Conservation (phyloP, 306 rosid species). For the Rosa lucieae region DNA sequence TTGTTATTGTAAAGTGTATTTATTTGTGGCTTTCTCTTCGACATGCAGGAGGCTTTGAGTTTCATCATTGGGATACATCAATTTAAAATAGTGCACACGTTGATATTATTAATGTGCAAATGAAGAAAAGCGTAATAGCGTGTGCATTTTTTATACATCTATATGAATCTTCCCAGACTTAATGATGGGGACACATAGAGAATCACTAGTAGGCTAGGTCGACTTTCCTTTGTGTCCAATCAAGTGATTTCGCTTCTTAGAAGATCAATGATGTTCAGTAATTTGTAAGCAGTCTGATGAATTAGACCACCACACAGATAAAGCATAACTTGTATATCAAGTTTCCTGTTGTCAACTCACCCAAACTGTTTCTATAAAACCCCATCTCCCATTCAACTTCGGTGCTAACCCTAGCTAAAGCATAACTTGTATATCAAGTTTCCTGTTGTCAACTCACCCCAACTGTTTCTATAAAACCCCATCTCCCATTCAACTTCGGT, state of each 20-base stretch:
- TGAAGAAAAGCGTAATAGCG: neutral
- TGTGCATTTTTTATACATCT: neutral
- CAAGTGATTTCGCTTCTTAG: conserved; percentile 29
- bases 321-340: conserved; percentile 28
- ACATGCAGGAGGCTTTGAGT: neutral
- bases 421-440: conserved; percentile 23
- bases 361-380: conserved; percentile 8
- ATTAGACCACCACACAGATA: conserved; percentile 24
- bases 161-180: neutral
- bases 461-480: conserved; percentile 15
- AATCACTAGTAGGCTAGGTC: neutral
- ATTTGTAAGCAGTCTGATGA: conserved; percentile 26
- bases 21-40: neutral
- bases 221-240: conserved; percentile 36
- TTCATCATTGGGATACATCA: neutral
- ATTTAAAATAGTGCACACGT: neutral
- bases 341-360: conserved; percentile 24
- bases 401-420: conserved; percentile 19
- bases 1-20: neutral
- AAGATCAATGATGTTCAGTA: conserved; percentile 17
- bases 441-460: conserved; percentile 19
- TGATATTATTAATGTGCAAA: neutral
- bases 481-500: neutral
- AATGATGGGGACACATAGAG: conserved; percentile 4
- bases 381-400: neutral